Evolutionary conservation across 2,329 filamentous ascomycete species (phyloP).

Genomic region (Clarireedia paspali): DNA sequence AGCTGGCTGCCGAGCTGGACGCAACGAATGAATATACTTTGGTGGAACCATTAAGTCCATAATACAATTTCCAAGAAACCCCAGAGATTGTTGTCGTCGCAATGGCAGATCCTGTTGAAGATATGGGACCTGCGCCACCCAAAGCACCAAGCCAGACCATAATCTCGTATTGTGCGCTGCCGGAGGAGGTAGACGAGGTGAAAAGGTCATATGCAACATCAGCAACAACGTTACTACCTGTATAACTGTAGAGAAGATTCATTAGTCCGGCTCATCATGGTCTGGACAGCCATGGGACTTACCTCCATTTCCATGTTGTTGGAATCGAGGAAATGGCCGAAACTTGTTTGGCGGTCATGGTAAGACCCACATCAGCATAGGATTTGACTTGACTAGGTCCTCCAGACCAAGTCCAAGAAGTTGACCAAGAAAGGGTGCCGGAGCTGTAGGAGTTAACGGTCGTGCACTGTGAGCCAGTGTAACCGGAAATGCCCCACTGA

Average conservation of each 20-base stretch:
- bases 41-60: constrained; percentile 51
- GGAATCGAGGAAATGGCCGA: constrained; percentile 32
- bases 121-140: constrained; percentile 50
- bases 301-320: constrained; percentile 35
- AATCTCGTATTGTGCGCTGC: constrained; percentile 49
- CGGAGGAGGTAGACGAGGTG: constrained; percentile 39
- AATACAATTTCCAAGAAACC: constrained; percentile 49
- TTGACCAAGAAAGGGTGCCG: constrained; percentile 32
- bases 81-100: constrained; percentile 47
- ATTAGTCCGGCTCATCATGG: background rate
- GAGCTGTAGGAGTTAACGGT: constrained; percentile 30
- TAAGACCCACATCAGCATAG: constrained; percentile 34
- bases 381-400: constrained; percentile 33
- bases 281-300: constrained; percentile 10
- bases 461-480: constrained; percentile 30
- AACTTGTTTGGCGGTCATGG: constrained; percentile 31
- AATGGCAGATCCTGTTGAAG: constrained; percentile 42
- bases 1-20: constrained; percentile 39
- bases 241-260: constrained; percentile 32
- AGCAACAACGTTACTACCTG: constrained; percentile 41
- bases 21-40: constrained; percentile 55
- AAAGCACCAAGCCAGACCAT: constrained; percentile 58
- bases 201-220: constrained; percentile 58
- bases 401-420: constrained; percentile 34
- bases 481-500: constrained; percentile 8